phyloP scores from a whole-genome alignment of 306 rosid species.

The Vigna radiata region DNA sequence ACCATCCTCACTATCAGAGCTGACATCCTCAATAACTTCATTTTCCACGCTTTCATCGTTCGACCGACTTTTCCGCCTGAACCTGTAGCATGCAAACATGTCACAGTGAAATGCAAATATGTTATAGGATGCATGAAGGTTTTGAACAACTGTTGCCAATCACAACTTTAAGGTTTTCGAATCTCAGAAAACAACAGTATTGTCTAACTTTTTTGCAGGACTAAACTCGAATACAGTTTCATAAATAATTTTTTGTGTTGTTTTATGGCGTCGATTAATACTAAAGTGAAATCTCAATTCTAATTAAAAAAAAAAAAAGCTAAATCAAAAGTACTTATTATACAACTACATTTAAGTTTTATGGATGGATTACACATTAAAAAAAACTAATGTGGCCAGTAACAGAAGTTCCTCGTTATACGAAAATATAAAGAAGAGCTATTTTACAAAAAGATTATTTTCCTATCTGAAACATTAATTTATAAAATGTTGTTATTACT shows the following conservation, averaged over 20 bases:
- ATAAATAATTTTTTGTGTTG: neutral
- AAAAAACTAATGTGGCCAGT: too few species aligned
- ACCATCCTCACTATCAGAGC: constrained; percentile 62
- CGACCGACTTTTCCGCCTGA: constrained; percentile 64
- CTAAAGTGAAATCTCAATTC: neutral
- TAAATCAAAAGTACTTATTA: neutral
- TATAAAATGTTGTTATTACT: neutral
- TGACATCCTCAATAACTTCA: constrained; percentile 45
- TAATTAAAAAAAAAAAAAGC: neutral
- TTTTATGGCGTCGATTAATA: neutral
- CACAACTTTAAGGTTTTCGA: neutral
- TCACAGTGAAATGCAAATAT: neutral
- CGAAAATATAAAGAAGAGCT: too few species aligned
- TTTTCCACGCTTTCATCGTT: constrained; percentile 51
- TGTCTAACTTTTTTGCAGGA: neutral
- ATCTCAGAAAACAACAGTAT: neutral
- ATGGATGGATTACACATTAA: neutral
- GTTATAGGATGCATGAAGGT: neutral
- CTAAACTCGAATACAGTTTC: neutral
- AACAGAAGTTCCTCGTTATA: too few species aligned
- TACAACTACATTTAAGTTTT: neutral
- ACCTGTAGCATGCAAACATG: constrained; percentile 51
- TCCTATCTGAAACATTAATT: neutral
- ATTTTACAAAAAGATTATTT: too few species aligned
- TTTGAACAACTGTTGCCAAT: neutral